Percentiles rank a stretch among this genome's conserved stretches.
Evolutionary conservation across 495 filamentous ascomycete species (phyloP).

Genomic region (Copromyces sp.): DNA sequence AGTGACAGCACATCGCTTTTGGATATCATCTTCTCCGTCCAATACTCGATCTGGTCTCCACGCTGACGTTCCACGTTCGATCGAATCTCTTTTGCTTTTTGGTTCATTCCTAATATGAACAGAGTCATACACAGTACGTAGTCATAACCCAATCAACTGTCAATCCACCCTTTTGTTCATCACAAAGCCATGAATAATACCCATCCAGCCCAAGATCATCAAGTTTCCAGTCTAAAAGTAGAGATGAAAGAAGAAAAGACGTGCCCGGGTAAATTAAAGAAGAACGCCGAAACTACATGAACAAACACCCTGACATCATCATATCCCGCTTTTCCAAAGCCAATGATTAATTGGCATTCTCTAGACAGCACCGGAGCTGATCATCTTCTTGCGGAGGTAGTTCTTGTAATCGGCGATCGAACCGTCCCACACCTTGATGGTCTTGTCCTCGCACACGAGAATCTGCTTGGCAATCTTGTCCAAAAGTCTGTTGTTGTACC

Average conservation of each 20-base stretch:
- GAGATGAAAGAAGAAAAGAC: not conserved
- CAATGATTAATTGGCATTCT: not conserved
- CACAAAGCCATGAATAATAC: not conserved
- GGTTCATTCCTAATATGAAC: not conserved
- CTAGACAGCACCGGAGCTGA: conserved; percentile 44
- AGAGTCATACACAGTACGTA: not conserved
- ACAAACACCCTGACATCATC: not conserved
- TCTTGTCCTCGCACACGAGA: conserved; percentile 95
- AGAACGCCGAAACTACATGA: not conserved
- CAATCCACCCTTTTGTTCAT: not conserved
- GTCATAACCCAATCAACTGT: not conserved
- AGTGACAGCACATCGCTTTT: not conserved
- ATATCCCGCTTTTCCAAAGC: not conserved
- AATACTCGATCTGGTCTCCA: not conserved
- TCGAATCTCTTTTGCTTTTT: not conserved
- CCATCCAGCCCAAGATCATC: not conserved
- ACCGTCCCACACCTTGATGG: conserved; percentile 80
- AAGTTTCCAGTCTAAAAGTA: not conserved
- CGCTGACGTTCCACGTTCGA: not conserved
- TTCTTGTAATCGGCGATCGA: conserved; percentile 94
- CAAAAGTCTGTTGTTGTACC: conserved; percentile 55
- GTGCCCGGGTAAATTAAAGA: not conserved
- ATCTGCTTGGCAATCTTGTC: conserved; percentile 99
- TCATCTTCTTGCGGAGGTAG: conserved; percentile 97
- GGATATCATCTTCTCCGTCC: not conserved